Evolutionary conservation across 805 yeast genomes (phyloP).

Genomic region (Yarrowia divulgata): DNA sequence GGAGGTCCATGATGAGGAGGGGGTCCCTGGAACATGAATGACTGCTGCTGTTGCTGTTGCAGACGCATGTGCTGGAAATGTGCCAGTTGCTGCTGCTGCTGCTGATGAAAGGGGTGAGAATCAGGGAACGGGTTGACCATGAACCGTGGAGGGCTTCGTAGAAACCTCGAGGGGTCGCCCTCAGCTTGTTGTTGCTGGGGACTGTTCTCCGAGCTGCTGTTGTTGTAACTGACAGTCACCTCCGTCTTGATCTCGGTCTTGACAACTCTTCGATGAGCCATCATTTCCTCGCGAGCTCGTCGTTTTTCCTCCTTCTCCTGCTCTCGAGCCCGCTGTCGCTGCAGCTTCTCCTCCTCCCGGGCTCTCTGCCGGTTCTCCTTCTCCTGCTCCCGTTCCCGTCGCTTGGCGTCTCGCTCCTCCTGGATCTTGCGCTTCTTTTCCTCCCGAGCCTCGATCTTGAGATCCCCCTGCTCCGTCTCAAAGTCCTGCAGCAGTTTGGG

Average conservation of each 20-base stretch:
- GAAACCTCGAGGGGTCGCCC: background rate
- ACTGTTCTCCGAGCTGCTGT: background rate
- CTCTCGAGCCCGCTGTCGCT: slow-evolving; percentile 15
- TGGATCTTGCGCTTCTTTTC: slow-evolving; percentile 36
- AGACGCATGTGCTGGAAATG: background rate
- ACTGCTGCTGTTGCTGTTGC: background rate
- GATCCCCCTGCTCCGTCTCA: slow-evolving; percentile 22
- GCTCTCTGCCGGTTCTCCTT: slow-evolving; percentile 29
- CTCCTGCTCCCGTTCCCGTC: slow-evolving; percentile 12
- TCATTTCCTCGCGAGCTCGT: slow-evolving; percentile 14
- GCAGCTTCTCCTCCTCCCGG: slow-evolving; percentile 24
- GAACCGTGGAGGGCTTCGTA: background rate
- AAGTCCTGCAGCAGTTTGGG: slow-evolving; percentile 52
- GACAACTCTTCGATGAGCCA: background rate
- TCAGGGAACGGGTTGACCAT: slow-evolving; percentile 7
- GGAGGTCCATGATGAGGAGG: background rate
- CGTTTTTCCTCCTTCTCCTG: slow-evolving; percentile 19
- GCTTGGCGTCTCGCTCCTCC: slow-evolving; percentile 20
- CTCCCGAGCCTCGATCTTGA: slow-evolving; percentile 26
- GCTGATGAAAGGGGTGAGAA: background rate
- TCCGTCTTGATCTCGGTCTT: slow-evolving; percentile 1
- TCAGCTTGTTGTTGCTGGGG: background rate
- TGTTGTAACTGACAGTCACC: background rate
- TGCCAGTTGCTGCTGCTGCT: background rate
- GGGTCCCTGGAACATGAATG: background rate